These are phyloP conservation scores for Ogataea pignaliae DNA, from an alignment of 805 yeast species.

Conservation along the genomic window DNA sequence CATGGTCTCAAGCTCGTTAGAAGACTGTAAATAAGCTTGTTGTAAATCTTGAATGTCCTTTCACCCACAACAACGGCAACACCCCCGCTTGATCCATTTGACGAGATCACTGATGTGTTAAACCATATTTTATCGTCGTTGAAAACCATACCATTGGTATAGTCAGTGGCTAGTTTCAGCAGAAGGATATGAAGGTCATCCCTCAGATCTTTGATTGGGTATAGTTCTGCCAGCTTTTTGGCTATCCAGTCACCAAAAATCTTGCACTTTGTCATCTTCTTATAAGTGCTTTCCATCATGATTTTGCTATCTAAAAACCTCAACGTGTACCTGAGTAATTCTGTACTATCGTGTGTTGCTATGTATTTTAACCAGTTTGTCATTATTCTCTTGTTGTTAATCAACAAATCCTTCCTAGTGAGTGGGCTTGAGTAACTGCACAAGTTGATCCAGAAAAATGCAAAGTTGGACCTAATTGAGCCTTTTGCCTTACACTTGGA, in stretches of 20 bases:
- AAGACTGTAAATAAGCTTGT: conserved; percentile 61
- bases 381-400: conserved; percentile 52
- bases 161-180: conserved; percentile 44
- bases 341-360: conserved; percentile 47
- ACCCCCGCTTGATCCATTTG: conserved; percentile 30
- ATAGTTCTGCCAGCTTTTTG: conserved; percentile 51
- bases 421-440: conserved; percentile 45
- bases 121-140: conserved; percentile 52
- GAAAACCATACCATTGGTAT: conserved; percentile 42
- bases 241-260: conserved; percentile 76
- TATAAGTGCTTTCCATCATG: conserved; percentile 54
- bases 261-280: conserved; percentile 65
- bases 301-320: conserved; percentile 46
- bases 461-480: conserved; percentile 55
- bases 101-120: conserved; percentile 12
- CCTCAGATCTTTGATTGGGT: conserved; percentile 30
- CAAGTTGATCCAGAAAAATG: conserved; percentile 57
- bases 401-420: conserved; percentile 60
- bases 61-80: conserved; percentile 44
- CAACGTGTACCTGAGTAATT: conserved; percentile 37
- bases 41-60: conserved; percentile 54
- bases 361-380: conserved; percentile 65
- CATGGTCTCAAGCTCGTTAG: conserved; percentile 72
- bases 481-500: conserved; percentile 32
- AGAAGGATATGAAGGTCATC: conserved; percentile 43